phyloP scores from a whole-genome alignment of 2,329 filamentous ascomycete species.

The Colletotrichum higginsianum region DNA sequence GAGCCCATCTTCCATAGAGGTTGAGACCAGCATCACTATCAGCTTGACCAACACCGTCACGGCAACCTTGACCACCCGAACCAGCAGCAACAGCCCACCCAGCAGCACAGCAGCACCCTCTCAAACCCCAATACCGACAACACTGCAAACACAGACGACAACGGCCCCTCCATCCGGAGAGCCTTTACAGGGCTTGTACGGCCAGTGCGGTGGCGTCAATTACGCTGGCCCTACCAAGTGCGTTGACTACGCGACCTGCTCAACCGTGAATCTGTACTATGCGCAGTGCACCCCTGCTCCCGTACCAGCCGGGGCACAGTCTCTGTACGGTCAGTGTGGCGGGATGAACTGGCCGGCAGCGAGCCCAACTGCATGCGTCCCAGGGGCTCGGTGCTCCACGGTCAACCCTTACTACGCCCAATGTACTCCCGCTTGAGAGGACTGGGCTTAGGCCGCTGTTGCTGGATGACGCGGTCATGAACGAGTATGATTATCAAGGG shows the following conservation, averaged over 20 bases:
- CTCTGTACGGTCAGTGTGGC: constrained; percentile 30
- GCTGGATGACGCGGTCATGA: background rate
- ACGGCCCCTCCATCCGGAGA: background rate
- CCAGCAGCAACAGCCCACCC: background rate
- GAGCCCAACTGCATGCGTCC: constrained; percentile 23
- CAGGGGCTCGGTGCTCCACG: constrained; percentile 19
- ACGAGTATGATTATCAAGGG: background rate
- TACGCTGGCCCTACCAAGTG: constrained; percentile 29
- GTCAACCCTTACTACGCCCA: constrained; percentile 34
- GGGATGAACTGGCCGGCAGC: constrained; percentile 12
- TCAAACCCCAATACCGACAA: background rate
- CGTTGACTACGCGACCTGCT: constrained; percentile 15
- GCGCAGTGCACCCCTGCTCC: constrained; percentile 27
- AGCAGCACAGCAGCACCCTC: background rate
- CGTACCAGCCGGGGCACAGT: background rate
- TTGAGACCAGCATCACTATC: background rate
- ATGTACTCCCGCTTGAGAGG: constrained; percentile 16
- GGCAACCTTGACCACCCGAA: background rate
- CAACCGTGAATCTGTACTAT: constrained; percentile 23
- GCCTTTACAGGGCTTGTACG: constrained; percentile 16
- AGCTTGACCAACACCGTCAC: background rate
- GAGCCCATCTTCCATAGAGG: background rate
- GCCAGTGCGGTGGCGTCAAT: constrained; percentile 25
- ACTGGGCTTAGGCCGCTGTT: background rate
- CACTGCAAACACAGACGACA: constrained; percentile 11